These are phyloP conservation scores for Schizopora paradoxa DNA, from an alignment of 1,284 basidiomycete genomes.

Conservation along the genomic window DNA sequence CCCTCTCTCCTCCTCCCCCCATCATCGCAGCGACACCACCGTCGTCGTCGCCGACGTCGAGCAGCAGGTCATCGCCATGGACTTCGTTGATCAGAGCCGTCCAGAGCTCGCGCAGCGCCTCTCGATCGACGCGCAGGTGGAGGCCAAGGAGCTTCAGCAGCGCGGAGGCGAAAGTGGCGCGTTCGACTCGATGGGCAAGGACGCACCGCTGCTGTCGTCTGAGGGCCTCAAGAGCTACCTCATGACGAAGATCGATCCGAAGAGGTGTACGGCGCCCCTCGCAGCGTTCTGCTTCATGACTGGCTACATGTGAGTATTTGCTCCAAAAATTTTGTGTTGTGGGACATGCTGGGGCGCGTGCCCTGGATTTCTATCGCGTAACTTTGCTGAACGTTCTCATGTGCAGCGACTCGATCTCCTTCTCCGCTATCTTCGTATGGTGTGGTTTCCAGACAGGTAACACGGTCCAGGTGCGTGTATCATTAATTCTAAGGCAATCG, in stretches of 20 bases:
- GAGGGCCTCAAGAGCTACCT: conserved; percentile 31
- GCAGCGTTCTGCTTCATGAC: conserved; percentile 83
- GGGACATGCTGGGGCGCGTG: background rate
- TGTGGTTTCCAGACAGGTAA: conserved; percentile 84
- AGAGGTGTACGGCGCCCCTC: conserved; percentile 52
- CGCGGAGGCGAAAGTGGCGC: too few relatives aligned
- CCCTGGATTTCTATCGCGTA: conserved; percentile 7
- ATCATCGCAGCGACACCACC: too few relatives aligned
- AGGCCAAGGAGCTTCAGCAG: too few relatives aligned
- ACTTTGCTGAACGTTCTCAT: background rate
- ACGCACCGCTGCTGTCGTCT: too few relatives aligned
- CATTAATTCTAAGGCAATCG: conserved; percentile 1
- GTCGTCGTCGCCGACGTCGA: too few relatives aligned
- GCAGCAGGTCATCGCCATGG: too few relatives aligned
- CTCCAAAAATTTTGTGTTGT: background rate
- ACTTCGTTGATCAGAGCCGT: too few relatives aligned
- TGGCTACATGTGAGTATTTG: conserved; percentile 61
- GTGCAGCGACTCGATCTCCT: conserved; percentile 70
- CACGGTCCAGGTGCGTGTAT: conserved; percentile 47
- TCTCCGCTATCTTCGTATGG: conserved; percentile 82
- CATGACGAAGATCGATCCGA: conserved; percentile 55
- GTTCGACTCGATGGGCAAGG: too few relatives aligned
- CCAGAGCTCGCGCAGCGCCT: too few relatives aligned
- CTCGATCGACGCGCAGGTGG: too few relatives aligned
- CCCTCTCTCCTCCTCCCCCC: too few relatives aligned